Evolutionary conservation across 148 eudicot species (phyloP), one percentile per base, ranked within the genome.

Genomic region (Camellia sinensis): DNA sequence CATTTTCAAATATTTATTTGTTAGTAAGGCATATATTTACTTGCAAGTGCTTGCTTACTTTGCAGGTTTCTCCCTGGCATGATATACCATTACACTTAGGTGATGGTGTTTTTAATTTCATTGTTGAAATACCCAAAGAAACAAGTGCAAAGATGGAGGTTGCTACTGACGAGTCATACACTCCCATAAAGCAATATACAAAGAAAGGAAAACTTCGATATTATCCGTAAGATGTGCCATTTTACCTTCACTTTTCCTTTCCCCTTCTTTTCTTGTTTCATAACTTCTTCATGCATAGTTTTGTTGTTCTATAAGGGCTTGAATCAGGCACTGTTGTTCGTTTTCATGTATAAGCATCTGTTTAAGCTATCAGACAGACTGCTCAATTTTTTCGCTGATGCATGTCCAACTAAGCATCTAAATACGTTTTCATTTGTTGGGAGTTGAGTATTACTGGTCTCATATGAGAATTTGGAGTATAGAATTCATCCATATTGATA

Each of bases 71-170:
- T 63, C 97, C 98, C 56, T 94, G 98, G 98, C 98, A 92, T 84
- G 97, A 94, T 81, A 85, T 94, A 56, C 98, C 98, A 15, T 77
- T 94, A 80, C 89, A 88, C 54, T 61, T 91, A 84, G 95, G 94
- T 76, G 91, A 94, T 92, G 98, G 97, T 66, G 89, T 80, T 70
- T 94, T 90, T 85, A 94, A 89, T 85, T 92, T 91, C 80, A 83
- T 94, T 76, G 98, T 91, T 71, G 98, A 94, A 84, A 94, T 94
- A 80, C 98, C 98, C 18, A 94, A 94, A 86, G 98, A 94, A 84
- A 89, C 98, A 57, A 92, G 92, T 77, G 97, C 98, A 54, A 94
- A 94, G 86, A 94, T 94, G 98, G 97, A 94, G 91, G 94, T 94
- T 88, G 98, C 98, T 62, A 94, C 98, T 56, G 98, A 94, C 83